Evolutionary conservation across 1,284 basidiomycete genomes (phyloP), one percentile per base, ranked within the genome.

Genomic region (Tetrapyrgos nigripes): DNA sequence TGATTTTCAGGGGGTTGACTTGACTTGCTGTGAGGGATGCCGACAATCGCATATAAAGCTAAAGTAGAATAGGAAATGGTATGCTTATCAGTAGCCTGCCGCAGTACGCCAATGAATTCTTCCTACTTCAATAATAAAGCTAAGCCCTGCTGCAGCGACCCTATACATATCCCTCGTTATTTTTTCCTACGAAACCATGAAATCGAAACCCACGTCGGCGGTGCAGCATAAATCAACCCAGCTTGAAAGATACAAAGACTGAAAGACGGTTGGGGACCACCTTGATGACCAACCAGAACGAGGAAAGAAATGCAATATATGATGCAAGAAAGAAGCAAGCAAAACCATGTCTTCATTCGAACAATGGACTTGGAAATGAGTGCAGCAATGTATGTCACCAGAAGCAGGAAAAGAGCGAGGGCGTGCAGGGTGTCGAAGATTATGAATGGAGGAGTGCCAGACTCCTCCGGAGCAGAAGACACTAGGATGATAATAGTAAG

Each of bases 281-380:
- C 55, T 48, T 62, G 60, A 21, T 51, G 56, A 17, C 60, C 60
- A 9, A 59, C 43, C 9, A 62, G 53, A 10, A 59, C 19, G n/a
- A 62, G 43, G 24, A 33, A 58, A 5, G 56, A 57, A 13, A 58
- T 44, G 26, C 60, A 58, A 31, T 58, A 62, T 13, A 55, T 5
- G 23, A 29, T 21, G 13, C 26, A 48, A 19, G 58, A 59, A n/a
- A 59, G 17, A n/a, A 59, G 48, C 33, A 59, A 21, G 10, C 53
- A 47, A 31, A 49, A 55, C 58, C 58, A 59, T 3, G 53, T 59
- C n/a, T 51, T 59, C 28, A 59, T 44, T 5, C 58, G 52, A 24
- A n/a, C 23, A 33, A 51, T 44, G 9, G 37, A 51, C 17, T 26
- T 5, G 4, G 58, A 55, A 21, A 59, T 43, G 37, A 59, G 21